Base-by-base conservation (phyloP, 2,329 filamentous ascomycete species). In the Aspergillus awamori region DNA sequence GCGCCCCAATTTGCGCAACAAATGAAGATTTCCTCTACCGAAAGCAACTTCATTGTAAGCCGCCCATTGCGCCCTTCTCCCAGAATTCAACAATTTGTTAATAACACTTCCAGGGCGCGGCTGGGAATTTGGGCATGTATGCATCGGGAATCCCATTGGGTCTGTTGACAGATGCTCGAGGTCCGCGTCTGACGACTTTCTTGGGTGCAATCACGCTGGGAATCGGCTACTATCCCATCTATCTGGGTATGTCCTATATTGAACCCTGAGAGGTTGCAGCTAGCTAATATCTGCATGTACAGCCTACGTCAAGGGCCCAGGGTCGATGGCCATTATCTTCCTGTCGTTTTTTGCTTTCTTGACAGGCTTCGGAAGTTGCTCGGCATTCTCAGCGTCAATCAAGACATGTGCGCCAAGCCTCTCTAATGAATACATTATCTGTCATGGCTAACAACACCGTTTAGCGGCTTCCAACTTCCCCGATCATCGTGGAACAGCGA, bases 1-100 rank as follows among this genome's bases (percentile, higher is more conserved):
- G 93, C 92, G 13, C 95, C 95, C 20, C 93, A 97, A 78, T 97
- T 97, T 74, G 93, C 93, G 53, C 89, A 96, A 71, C 88, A 86
- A 69, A 83, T 99, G 69, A 88, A 90, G 74, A 86, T 98, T 63
- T 93, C 93, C 13, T 90, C 95, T n/a, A 98, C 94, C 2, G 85
- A 97, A 76, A 93, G 87, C 77, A 98, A 99, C 77, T 78, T 98
- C 67, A 93, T 99, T 73, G 93, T 89, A 81, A 74, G 85, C 72
- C 43, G 33, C 62, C 48, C 53, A 41, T 26, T 57, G 39, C 61
- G 10, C 13, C 24, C 56, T 38, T 55, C 26, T 41, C 57, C 17
- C 55, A 33, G 22, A 43, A 55, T 1, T 53, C 22, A 15, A 57
- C 47, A 22, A 10, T 8, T 55, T n/a, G 56, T 39, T 20, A 5